Evolutionary conservation across 2,329 filamentous ascomycete genomes (phyloP).

Genomic region (Colletotrichum filicis): DNA sequence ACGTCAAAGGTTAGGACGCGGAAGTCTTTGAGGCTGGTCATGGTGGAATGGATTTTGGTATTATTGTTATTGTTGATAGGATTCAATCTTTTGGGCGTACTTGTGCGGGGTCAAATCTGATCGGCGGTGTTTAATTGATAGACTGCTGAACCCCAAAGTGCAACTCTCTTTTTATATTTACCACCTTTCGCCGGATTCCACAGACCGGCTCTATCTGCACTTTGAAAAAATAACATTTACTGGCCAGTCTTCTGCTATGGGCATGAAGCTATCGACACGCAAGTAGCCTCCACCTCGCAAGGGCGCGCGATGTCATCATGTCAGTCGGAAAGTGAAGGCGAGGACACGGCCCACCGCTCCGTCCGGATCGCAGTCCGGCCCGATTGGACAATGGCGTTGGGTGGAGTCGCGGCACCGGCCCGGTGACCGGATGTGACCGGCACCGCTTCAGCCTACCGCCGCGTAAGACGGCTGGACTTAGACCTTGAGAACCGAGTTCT

Average conservation of each 20-base stretch:
- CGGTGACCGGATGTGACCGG: background rate
- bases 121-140: background rate
- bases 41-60: background rate
- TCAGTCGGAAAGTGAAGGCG: background rate
- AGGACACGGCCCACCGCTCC: too few relatives aligned
- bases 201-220: background rate
- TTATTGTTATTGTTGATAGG: background rate
- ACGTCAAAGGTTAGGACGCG: conserved; percentile 76
- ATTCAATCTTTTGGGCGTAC: background rate
- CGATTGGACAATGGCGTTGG: background rate
- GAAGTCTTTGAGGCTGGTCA: conserved; percentile 41
- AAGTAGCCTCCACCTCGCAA: background rate
- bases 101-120: background rate
- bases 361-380: background rate
- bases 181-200: background rate
- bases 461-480: background rate
- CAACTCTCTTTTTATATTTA: background rate
- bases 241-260: background rate
- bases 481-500: background rate
- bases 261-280: background rate
- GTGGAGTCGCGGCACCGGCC: background rate
- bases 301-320: background rate
- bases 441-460: background rate
- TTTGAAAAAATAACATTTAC: background rate
- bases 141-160: background rate